phyloP scores from a whole-genome alignment of 495 filamentous ascomycete genomes.

The Darksidea phi region DNA sequence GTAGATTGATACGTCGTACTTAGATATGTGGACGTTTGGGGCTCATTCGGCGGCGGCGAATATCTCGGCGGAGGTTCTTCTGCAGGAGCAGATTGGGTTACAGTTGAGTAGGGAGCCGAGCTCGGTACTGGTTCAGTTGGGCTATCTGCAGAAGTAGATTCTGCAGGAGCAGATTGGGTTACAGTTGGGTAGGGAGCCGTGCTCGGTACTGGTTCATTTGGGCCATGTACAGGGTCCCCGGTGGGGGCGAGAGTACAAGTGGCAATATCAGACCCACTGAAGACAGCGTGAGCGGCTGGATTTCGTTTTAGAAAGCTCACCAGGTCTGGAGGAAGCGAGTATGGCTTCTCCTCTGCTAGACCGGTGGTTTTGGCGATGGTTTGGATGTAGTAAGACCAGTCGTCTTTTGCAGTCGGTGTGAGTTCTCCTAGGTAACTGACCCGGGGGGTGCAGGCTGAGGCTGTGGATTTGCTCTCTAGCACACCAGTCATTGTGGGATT shows the following conservation, averaged over 20 bases:
- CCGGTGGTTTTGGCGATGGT: slow-evolving; percentile 1
- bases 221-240: background rate
- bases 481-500: background rate
- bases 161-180: no score
- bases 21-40: slow-evolving; percentile 7
- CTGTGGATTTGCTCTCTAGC: background rate
- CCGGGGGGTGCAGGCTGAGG: background rate
- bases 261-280: slow-evolving; percentile 25
- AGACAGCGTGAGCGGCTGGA: slow-evolving; percentile 3
- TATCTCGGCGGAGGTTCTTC: background rate
- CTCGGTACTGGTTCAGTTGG: background rate
- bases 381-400: slow-evolving; percentile 21
- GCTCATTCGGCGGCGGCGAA: background rate
- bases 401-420: slow-evolving; percentile 6
- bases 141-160: no score
- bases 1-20: slow-evolving; percentile 19
- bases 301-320: slow-evolving; percentile 14
- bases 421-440: background rate
- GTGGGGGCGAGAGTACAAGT: slow-evolving; percentile 25
- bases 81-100: no score
- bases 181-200: background rate
- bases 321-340: slow-evolving; percentile 12
- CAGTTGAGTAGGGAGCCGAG: background rate
- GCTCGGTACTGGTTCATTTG: no score
- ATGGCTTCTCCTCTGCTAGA: background rate